Evolutionary conservation across 2,329 filamentous ascomycete genomes (phyloP).

Genomic region (Penicillium vulpinum): DNA sequence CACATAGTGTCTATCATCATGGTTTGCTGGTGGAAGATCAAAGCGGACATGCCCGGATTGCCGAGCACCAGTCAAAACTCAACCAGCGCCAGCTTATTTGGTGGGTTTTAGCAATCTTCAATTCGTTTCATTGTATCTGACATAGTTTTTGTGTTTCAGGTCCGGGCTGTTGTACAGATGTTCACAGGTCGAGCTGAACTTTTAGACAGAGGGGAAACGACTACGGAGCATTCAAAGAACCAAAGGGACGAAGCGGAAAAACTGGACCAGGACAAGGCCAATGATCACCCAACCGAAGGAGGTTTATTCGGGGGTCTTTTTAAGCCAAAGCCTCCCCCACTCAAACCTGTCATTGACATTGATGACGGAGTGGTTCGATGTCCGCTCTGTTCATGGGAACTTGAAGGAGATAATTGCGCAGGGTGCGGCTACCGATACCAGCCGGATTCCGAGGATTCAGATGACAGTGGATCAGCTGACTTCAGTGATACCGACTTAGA

Average conservation of each 20-base stretch:
- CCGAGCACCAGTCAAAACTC: conserved; percentile 57
- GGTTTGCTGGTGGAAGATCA: conserved; percentile 54
- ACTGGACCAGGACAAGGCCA: conserved; percentile 61
- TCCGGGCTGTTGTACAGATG: conserved; percentile 64
- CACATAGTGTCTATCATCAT: conserved; percentile 56
- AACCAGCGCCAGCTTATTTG: conserved; percentile 65
- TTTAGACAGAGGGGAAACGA: conserved; percentile 62
- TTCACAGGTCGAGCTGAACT: conserved; percentile 62
- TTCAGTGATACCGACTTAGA: conserved; percentile 45
- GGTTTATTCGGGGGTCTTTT: conserved; percentile 67
- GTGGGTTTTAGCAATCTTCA: conserved; percentile 40
- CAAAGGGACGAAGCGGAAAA: conserved; percentile 60
- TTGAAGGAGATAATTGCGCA: conserved; percentile 57
- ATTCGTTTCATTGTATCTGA: background rate
- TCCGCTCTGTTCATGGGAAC: conserved; percentile 62
- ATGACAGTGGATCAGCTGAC: conserved; percentile 49
- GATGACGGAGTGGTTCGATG: conserved; percentile 64
- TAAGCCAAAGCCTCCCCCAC: conserved; percentile 34
- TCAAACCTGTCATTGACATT: conserved; percentile 53
- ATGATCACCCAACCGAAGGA: conserved; percentile 49
- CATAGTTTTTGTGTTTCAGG: conserved; percentile 39
- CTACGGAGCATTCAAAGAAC: conserved; percentile 59
- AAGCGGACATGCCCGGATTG: conserved; percentile 71
- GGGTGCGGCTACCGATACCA: conserved; percentile 54
- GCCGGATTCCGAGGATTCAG: conserved; percentile 44